Base-by-base conservation (phyloP, 192 early-diverging fungal species). In the Phlyctochytrium arcticum region DNA sequence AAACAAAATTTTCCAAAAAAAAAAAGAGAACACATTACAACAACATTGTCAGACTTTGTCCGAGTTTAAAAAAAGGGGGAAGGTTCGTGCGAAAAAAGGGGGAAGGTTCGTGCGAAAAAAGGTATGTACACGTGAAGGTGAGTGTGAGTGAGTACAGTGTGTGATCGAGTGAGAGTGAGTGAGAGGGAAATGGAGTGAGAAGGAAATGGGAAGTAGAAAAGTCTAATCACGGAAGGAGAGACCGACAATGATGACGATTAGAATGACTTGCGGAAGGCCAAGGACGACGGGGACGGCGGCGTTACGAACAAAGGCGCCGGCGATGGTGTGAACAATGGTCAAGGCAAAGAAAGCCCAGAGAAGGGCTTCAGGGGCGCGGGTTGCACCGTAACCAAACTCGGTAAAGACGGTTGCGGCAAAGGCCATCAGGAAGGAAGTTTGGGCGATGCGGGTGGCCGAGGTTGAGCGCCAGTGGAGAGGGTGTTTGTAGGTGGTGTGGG, bases 291-390 rank as follows among this genome's bases (percentile, higher is more conserved):
- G 64, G 5, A 66, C 21, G 12, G 27, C 53, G 33, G 31, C 21
- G 64, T 66, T 46, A 12, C 64, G n/a, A 12, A 33, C 37, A 5
- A 27, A 2, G 19, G 39, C 39, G 37, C 53, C 53, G 9, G 34
- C 17, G 8, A 66, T 30, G 64, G 57, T 66, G 64, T 66, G 42
- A 30, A 66, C 9, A 23, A 57, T 32, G 26, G 64, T 29, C 15
- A 66, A 9, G 24, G 39, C 64, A 32, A 66, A 66, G 42, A 66
- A 66, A 26, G 39, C 37, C 64, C 64, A 66, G 15, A 66, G 10
- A 33, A 66, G 64, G 10, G n/a, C 42, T 19, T 35, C 6, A 9
- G 30, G 6, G 0, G 37, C 54, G 15, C 64, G 51, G 0, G 53
- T 66, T 35, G 30, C 42, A 9, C 64, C 64, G 8, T 23, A 21